phyloP scores from a whole-genome alignment of 1,139 yeast species.

The Zhuliangozyma blackwelliae region DNA sequence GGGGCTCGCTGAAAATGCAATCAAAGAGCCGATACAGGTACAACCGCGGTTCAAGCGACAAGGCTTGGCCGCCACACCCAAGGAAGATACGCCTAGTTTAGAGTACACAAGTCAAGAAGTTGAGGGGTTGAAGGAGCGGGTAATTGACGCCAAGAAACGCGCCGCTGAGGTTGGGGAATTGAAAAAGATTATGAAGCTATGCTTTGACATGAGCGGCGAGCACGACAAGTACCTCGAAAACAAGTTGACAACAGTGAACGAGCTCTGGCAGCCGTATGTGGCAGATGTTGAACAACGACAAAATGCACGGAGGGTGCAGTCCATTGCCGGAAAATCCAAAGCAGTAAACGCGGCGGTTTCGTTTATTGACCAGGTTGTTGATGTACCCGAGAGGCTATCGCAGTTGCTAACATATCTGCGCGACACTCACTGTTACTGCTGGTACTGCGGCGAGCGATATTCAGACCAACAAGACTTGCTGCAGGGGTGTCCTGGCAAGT shows the following conservation, averaged over 20 bases:
- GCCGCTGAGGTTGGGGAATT: slow-evolving; percentile 4
- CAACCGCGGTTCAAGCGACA: slow-evolving; percentile 4
- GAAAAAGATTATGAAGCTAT: slow-evolving; percentile 17
- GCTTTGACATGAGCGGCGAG: slow-evolving; percentile 27
- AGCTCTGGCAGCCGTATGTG: slow-evolving; percentile 23
- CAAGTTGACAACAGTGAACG: slow-evolving; percentile 12
- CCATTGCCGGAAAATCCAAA: too few species aligned
- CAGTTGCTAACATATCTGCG: slow-evolving; percentile 18
- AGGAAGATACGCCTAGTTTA: too few species aligned
- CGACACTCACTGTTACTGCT: slow-evolving; percentile 21
- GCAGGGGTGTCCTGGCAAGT: slow-evolving; percentile 21
- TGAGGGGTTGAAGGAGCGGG: too few species aligned
- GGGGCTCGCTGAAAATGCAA: slow-evolving; percentile 23
- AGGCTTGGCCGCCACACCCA: slow-evolving; percentile 9
- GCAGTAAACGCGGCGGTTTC: too few species aligned
- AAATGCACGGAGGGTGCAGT: too few species aligned
- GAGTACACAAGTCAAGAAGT: too few species aligned
- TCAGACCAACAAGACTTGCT: slow-evolving; percentile 6
- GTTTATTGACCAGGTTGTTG: too few species aligned
- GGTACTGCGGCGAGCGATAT: slow-evolving; percentile 25
- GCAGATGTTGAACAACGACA: slow-evolving; percentile 3
- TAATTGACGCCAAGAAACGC: too few species aligned
- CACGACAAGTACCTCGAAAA: slow-evolving; percentile 11
- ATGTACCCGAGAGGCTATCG: slow-evolving; percentile 2
- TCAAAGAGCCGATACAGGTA: slow-evolving; percentile 16